Evolutionary conservation across 306 rosid species (phyloP), one percentile per base, ranked within the genome.

Genomic region (Quercus wislizeni): DNA sequence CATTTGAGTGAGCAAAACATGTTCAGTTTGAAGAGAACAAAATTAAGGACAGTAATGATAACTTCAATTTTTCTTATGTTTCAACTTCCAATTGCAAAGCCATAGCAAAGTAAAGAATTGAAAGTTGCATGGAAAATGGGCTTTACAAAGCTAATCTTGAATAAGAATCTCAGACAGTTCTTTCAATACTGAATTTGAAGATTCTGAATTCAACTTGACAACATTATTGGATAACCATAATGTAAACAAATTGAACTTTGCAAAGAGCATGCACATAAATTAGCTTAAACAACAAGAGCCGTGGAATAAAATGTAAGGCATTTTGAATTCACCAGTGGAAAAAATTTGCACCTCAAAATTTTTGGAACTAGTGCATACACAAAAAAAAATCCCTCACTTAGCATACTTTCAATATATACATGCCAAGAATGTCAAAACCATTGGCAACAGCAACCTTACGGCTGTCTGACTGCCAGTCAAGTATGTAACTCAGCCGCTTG

Each of bases 341-440:
- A 67, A 18, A 31, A 4, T 0, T 18, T 13, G 41, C 19, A 15
- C 14, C n/a, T 28, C 30, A 63, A 63, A 63, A 5, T 4, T 19
- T 19, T 14, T 15, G 13, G 19, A 19, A 31, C 8, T 3, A 20
- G 70, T 38, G 14, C 9, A 58, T 83, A 74, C 54, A 49, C 46
- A 38, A 38, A 71, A 75, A 21, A 75, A 21, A 17, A 74, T 72
- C 78, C 79, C 76, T 73, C 70, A 73, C 69, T 19, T 18, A 1
- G 84, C 80, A 80, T 81, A 57, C 80, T 63, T 76, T 86, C 69
- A 74, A 80, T 85, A 88, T 92, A 67, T 86, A 90, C 97, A 90
- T 72, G 85, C 67, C 74, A 81, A 52, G 33, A 78, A 61, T 71
- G 81, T 80, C 79, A 76, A 76, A 56, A 80, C 85, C 74, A 74